A percentile compares a stretch with the other conserved stretches of the same genome.
These are phyloP conservation scores for Drechslera avenae DNA, from an alignment of 2,329 filamentous ascomycete genomes.

Conservation along the genomic window DNA sequence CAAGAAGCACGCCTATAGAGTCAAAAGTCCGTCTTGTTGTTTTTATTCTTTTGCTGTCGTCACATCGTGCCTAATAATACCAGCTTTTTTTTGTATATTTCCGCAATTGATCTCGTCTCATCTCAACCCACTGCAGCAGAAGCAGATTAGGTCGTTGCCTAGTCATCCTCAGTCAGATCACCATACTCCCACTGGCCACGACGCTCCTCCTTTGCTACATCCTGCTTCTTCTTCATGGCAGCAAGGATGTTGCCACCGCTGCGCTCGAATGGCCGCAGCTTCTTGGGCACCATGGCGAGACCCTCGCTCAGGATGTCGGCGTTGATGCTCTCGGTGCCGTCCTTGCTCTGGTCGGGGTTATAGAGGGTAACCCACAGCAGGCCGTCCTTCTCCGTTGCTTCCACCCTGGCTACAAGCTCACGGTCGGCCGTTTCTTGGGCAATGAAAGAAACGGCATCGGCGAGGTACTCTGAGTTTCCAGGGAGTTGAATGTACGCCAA, in stretches of 20 bases:
- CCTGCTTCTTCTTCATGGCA: slow-evolving; percentile 73
- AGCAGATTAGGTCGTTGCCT: slow-evolving; percentile 2
- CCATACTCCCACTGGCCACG: slow-evolving; percentile 98
- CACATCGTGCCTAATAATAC: neutral
- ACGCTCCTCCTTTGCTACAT: slow-evolving; percentile 77
- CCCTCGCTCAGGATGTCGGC: slow-evolving; percentile 83
- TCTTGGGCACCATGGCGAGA: slow-evolving; percentile 87
- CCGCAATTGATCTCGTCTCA: neutral
- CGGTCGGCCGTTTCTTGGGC: slow-evolving; percentile 74
- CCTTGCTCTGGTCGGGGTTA: slow-evolving; percentile 68
- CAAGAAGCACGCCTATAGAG: too few relatives aligned
- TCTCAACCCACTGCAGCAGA: neutral
- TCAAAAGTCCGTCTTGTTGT: too few relatives aligned
- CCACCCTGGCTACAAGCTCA: slow-evolving; percentile 87
- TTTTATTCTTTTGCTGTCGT: too few relatives aligned
- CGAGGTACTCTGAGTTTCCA: slow-evolving; percentile 73
- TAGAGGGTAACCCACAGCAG: slow-evolving; percentile 86
- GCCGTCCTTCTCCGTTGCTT: slow-evolving; percentile 81
- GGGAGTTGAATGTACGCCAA: slow-evolving; percentile 91
- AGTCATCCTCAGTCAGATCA: slow-evolving; percentile 74
- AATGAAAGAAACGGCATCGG: slow-evolving; percentile 77
- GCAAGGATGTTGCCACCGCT: slow-evolving; percentile 73
- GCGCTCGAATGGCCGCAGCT: slow-evolving; percentile 90
- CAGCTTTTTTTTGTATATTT: slow-evolving; percentile 1
- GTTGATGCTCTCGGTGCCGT: slow-evolving; percentile 81